A percentile compares a stretch with the other conserved stretches of the same genome.
Conservation (phyloP, 805 yeast species). For the Priceomyces castillae region DNA sequence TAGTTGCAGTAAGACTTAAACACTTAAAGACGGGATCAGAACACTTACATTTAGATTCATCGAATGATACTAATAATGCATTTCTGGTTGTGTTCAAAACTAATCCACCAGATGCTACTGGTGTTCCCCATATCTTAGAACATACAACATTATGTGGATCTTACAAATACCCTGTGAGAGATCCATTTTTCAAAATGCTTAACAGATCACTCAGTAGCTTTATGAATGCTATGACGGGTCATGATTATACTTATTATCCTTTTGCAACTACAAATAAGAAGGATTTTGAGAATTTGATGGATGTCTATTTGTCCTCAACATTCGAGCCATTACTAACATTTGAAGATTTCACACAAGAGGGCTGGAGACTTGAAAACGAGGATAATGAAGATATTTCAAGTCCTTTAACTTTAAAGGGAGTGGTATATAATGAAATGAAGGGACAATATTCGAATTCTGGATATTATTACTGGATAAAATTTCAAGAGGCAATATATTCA, state of each 20-base stretch:
- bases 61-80: constrained; percentile 81
- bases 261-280: constrained; percentile 87
- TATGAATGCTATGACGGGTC: constrained; percentile 99
- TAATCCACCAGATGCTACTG: constrained; percentile 91
- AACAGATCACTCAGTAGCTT: constrained; percentile 91
- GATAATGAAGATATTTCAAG: constrained; percentile 53
- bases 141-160: constrained; percentile 97
- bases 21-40: constrained; percentile 72
- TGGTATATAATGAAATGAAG: constrained; percentile 97
- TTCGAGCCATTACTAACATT: constrained; percentile 73
- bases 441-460: constrained; percentile 91
- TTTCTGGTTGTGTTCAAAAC: constrained; percentile 90
- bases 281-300: constrained; percentile 81
- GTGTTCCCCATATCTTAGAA: constrained; percentile 93
- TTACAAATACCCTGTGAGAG: constrained; percentile 85
- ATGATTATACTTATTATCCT: constrained; percentile 93
- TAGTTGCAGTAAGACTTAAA: constrained; percentile 70
- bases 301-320: constrained; percentile 85
- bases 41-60: constrained; percentile 79
- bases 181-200: constrained; percentile 96
- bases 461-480: constrained; percentile 79
- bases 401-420: constrained; percentile 83
- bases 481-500: constrained; percentile 80
- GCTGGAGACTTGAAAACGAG: constrained; percentile 90
- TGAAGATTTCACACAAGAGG: constrained; percentile 91